Evolutionary conservation across 139 green algal species (phyloP).

Genomic region (Volvox reticuliferus): DNA sequence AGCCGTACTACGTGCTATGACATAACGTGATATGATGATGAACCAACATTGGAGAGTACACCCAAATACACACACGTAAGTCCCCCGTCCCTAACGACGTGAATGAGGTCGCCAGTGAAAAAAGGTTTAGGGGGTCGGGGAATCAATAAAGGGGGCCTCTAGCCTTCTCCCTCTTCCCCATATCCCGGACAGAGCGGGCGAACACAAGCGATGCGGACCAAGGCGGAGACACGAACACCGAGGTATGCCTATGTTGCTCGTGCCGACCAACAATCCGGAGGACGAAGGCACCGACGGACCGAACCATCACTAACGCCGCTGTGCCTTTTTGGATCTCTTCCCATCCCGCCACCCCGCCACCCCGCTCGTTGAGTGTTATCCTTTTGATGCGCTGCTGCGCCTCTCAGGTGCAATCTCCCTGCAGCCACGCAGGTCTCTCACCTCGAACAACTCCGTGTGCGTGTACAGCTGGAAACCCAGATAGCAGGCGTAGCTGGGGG

Average conservation of each 20-base stretch:
- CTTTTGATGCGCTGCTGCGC: background rate
- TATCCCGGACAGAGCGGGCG: background rate
- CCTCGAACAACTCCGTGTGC: conserved; percentile 73
- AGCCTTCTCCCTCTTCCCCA: too few species aligned
- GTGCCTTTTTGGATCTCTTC: background rate
- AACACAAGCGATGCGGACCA: background rate
- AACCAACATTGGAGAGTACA: too few species aligned
- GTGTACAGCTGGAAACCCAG: conserved; percentile 89
- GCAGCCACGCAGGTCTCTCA: background rate
- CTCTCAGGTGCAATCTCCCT: background rate
- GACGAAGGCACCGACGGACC: too few species aligned
- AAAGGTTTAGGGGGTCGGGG: background rate
- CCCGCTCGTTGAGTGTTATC: background rate
- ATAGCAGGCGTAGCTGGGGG: conserved; percentile 79
- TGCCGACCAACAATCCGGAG: too few species aligned
- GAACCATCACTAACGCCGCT: background rate
- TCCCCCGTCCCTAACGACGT: too few species aligned
- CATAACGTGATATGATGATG: background rate
- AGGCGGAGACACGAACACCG: background rate
- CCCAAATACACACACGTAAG: too few species aligned
- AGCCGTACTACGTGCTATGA: too few species aligned
- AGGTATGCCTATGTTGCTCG: too few species aligned
- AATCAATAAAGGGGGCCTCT: too few species aligned
- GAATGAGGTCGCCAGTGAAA: background rate
- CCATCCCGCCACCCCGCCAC: background rate